Base-by-base conservation (phyloP, 2,329 filamentous ascomycete genomes). In the Coleophoma cylindrospora region DNA sequence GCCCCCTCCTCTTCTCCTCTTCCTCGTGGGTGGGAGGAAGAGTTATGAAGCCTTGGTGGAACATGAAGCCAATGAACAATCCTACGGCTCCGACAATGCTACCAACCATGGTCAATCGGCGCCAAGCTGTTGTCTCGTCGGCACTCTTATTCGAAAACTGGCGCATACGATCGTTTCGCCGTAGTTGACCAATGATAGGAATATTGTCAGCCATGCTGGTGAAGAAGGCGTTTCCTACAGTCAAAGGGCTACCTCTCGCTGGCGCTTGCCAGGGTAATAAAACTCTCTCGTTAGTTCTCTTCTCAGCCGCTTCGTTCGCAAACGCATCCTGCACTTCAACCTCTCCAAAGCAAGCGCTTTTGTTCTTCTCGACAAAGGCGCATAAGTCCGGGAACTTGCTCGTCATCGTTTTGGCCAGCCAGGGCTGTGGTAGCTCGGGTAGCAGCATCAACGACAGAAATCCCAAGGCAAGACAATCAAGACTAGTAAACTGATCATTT, bases 381-480 rank as follows among this genome's bases (percentile, higher is more conserved):
- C 69, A 67, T 27, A 81, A 54, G 7, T 59, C 62, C 3, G 71
- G 65, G 41, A 73, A 75, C 51, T 80, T 78, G 19, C 65, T 67
- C 49, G 70, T 65, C 61, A 88, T 73, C 1, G 76, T 74, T 46
- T 81, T 75, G 51, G 72, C 70, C 5, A 87, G 68, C 83, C 83
- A 89, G 15, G 77, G 66, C 49, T 83, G 78, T 14, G 83, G 80
- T 19, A 87, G 64, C 9, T 77, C 68, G 1, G 84, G 78, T 21
- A 78, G 74, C 1, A 86, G 72, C 73, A 94, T 87, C 45, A 96
- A 70, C 2, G 82, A 77, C 34, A 97, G 72, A 65, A 95, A 95
- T 11, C 85, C 94, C 60, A 89, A 81, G 0, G 83, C 84, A 43
- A 96, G 67, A 64, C 89, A 96, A 67, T 96, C 91, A 21, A 95